A percentile compares a stretch with the other conserved stretches of the same genome.
Evolutionary conservation across 2,329 filamentous ascomycete species (phyloP).

Genomic region (Trichothecium roseum): DNA sequence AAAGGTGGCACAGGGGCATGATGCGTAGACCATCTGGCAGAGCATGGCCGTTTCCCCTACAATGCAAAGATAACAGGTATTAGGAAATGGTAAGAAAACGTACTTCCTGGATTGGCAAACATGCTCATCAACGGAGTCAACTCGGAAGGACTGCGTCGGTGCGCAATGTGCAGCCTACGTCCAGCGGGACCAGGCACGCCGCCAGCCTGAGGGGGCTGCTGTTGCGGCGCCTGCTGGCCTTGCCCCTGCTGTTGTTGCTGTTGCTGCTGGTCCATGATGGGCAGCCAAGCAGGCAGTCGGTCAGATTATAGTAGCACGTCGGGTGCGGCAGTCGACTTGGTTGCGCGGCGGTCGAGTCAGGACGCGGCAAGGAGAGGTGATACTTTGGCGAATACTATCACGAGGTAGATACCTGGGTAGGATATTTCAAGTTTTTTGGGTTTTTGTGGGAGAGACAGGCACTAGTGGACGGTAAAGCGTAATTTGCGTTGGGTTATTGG

Average conservation of each 20-base stretch:
- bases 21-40: too few relatives aligned
- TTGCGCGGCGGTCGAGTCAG: conserved; percentile 6
- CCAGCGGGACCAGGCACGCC: conserved; percentile 65
- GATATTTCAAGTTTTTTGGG: too few relatives aligned
- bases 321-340: conserved; percentile 18
- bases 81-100: conserved; percentile 33
- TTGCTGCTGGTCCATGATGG: conserved; percentile 46
- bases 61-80: conserved; percentile 1
- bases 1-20: background rate
- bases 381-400: too few relatives aligned
- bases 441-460: too few relatives aligned
- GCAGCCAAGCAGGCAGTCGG: conserved; percentile 31
- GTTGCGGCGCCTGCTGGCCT: conserved; percentile 38
- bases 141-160: conserved; percentile 93
- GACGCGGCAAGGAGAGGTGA: too few relatives aligned
- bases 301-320: conserved; percentile 24
- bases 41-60: too few relatives aligned
- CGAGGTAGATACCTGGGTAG: too few relatives aligned
- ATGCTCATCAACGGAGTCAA: conserved; percentile 95
- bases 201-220: conserved; percentile 38
- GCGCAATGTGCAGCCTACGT: conserved; percentile 91
- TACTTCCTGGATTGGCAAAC: conserved; percentile 58
- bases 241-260: conserved; percentile 35
- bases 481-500: too few relatives aligned
- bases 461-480: too few relatives aligned